A percentile compares a stretch with the other conserved stretches of the same genome.
Evolutionary conservation across 345 rosid genomes (phyloP).

Genomic region (Eucalyptus pauciflora): DNA sequence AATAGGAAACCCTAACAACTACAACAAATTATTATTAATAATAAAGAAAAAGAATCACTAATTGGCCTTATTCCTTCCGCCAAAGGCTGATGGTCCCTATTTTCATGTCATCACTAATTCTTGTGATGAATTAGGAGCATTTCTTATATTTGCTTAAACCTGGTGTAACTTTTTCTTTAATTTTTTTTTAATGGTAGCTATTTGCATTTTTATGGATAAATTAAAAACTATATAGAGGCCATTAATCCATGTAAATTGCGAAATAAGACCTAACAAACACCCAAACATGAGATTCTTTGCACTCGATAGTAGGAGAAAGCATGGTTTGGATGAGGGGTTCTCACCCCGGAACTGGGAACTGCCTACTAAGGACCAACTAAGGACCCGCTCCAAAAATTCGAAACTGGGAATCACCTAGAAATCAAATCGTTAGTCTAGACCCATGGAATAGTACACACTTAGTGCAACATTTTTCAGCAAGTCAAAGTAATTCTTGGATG

Average conservation of each 20-base stretch:
- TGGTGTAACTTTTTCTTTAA: background rate
- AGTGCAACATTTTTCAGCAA: no score
- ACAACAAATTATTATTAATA: background rate
- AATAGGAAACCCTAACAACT: background rate
- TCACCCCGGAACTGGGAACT: rapidly evolving
- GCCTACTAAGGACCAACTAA: no score
- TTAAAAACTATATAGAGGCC: background rate
- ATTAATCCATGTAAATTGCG: background rate
- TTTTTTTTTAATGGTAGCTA: background rate
- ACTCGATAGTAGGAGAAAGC: background rate
- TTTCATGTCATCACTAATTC: background rate
- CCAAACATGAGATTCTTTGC: background rate
- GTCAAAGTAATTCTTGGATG: no score
- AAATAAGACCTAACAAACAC: background rate
- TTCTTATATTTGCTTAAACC: background rate
- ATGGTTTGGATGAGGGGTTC: no score
- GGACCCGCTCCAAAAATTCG: no score
- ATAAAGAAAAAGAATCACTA: background rate
- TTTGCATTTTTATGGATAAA: background rate
- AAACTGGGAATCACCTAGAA: no score
- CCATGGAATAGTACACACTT: no score
- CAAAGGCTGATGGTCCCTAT: background rate
- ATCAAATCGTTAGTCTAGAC: rapidly evolving
- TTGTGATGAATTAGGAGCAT: background rate
- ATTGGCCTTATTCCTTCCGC: background rate